These are phyloP conservation scores for Candida xyloterini DNA, from an alignment of 805 yeast species.

Conservation along the genomic window DNA sequence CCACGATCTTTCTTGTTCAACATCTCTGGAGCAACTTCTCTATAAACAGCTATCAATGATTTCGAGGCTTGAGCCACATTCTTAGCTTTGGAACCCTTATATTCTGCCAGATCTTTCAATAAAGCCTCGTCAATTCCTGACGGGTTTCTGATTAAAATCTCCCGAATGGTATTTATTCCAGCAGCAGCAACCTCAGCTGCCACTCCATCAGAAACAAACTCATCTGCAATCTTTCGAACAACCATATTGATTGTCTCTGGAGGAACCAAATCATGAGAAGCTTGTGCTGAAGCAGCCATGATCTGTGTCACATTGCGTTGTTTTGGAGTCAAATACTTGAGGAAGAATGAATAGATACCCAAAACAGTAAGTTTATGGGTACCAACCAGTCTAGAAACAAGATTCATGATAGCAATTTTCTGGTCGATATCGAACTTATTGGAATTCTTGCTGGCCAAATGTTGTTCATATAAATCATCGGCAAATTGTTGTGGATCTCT, in stretches of 20 bases:
- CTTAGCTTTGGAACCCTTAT: conserved; percentile 90
- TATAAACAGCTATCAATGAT: conserved; percentile 75
- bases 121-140: conserved; percentile 86
- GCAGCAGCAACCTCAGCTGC: conserved; percentile 98
- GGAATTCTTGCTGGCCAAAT: conserved; percentile 64
- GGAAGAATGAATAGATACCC: conserved; percentile 84
- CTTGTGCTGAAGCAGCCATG: conserved; percentile 96
- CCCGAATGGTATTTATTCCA: conserved; percentile 93
- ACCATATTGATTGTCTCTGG: conserved; percentile 84
- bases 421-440: conserved; percentile 82
- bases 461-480: conserved; percentile 71
- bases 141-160: conserved; percentile 90
- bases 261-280: conserved; percentile 94
- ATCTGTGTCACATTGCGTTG: conserved; percentile 93
- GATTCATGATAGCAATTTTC: conserved; percentile 81
- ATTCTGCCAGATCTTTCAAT: conserved; percentile 84
- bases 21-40: conserved; percentile 98
- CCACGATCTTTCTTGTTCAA: conserved; percentile 88
- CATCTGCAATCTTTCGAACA: conserved; percentile 92
- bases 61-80: conserved; percentile 94
- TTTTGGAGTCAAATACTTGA: conserved; percentile 90
- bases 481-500: conserved; percentile 99
- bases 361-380: conserved; percentile 88
- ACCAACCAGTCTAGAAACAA: conserved; percentile 87
- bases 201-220: conserved; percentile 97